Conservation (phyloP, 768 basidiomycete genomes). For the Lyophyllum atratum region DNA sequence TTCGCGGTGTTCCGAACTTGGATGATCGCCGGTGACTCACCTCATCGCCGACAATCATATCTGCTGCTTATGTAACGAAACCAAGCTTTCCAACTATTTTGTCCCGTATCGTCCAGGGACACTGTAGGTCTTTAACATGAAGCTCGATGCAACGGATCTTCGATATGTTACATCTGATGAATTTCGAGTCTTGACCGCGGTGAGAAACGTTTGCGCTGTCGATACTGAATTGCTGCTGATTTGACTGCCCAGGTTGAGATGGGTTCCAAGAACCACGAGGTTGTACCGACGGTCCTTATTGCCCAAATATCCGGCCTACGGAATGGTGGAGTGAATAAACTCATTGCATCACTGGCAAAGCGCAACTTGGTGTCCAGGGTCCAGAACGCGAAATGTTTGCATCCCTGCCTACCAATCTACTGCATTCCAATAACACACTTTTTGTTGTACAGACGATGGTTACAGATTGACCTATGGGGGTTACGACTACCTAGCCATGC, state of each 20-base stretch:
- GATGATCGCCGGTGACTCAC: neutral
- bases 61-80: constrained; percentile 6
- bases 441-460: constrained; percentile 79
- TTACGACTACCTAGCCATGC: constrained; percentile 95
- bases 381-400: constrained; percentile 88
- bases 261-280: constrained; percentile 97
- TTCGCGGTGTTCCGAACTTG: neutral
- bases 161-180: constrained; percentile 91
- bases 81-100: neutral
- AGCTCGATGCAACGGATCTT: constrained; percentile 92
- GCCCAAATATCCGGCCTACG: constrained; percentile 92
- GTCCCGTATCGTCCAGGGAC: neutral
- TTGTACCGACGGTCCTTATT: constrained; percentile 88
- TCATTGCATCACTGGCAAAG: constrained; percentile 88
- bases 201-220: constrained; percentile 31
- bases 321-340: constrained; percentile 92
- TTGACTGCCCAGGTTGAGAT: constrained; percentile 76
- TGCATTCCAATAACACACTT: neutral
- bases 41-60: neutral
- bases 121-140: constrained; percentile 55
- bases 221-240: constrained; percentile 1
- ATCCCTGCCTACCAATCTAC: neutral
- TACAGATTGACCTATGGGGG: constrained; percentile 97
- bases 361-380: constrained; percentile 87
- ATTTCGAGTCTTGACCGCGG: constrained; percentile 95